A percentile compares a stretch with the other conserved stretches of the same genome.
phyloP scores from a whole-genome alignment of 1,139 yeast species.

The Lodderomyces jiufengensis region DNA sequence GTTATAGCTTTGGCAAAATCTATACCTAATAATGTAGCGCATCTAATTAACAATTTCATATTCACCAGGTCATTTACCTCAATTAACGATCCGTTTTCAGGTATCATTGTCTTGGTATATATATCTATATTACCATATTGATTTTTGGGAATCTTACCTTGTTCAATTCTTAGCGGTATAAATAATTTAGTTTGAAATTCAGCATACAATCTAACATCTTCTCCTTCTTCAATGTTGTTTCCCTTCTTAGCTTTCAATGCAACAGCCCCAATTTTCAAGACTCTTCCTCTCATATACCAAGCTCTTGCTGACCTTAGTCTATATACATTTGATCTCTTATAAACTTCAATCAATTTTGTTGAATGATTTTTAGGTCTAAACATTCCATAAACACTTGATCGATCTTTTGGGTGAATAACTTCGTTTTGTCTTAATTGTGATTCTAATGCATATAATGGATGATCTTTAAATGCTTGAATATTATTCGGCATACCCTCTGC shows the following conservation, averaged over 20 bases:
- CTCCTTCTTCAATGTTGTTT: constrained; percentile 23
- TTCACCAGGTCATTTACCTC: constrained; percentile 21
- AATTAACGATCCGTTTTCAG: constrained; percentile 71
- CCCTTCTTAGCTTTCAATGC: constrained; percentile 48
- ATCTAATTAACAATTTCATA: constrained; percentile 54
- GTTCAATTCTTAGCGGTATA: constrained; percentile 58
- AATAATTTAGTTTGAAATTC: constrained; percentile 72
- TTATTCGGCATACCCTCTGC: constrained; percentile 87
- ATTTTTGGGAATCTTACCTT: constrained; percentile 72
- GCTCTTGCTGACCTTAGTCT: constrained; percentile 68
- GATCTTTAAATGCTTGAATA: constrained; percentile 77
- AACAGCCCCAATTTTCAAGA: constrained; percentile 65
- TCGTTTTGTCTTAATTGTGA: constrained; percentile 71
- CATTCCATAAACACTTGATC: constrained; percentile 61
- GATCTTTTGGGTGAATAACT: constrained; percentile 63
- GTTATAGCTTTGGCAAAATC: constrained; percentile 87
- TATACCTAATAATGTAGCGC: constrained; percentile 66
- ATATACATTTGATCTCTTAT: constrained; percentile 62
- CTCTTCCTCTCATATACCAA: constrained; percentile 84
- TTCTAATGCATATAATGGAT: constrained; percentile 84
- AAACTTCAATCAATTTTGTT: constrained; percentile 52
- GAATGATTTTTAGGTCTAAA: constrained; percentile 41
- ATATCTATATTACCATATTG: constrained; percentile 81
- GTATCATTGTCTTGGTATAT: constrained; percentile 75
- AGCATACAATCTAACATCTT: constrained; percentile 59